Conservation (phyloP, 495 filamentous ascomycete species). For the Lophiostoma macrostomum region DNA sequence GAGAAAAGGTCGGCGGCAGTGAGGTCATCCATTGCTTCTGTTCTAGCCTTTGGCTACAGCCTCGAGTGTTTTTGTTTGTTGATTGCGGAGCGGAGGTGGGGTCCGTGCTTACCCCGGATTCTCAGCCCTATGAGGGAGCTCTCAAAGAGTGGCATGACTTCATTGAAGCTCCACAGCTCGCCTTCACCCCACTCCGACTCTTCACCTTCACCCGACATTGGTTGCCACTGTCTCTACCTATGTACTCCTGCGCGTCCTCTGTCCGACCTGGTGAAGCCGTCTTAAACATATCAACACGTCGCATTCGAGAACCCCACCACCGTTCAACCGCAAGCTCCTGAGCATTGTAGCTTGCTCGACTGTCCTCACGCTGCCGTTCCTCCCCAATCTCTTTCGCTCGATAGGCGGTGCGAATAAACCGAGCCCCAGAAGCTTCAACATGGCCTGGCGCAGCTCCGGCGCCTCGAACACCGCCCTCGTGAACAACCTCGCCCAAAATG, state of each 20-base stretch:
- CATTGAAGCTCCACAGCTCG: background rate
- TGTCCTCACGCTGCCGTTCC: constrained; percentile 18
- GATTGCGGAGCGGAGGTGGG: background rate
- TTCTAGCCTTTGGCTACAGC: too few species aligned
- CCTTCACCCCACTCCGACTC: background rate
- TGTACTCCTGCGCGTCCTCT: too few species aligned
- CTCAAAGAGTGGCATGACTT: constrained; percentile 3
- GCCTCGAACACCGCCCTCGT: constrained; percentile 72
- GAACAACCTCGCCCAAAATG: constrained; percentile 69
- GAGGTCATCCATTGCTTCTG: constrained; percentile 25
- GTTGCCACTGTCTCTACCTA: too few species aligned
- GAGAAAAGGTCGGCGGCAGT: constrained; percentile 64
- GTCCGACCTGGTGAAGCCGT: too few species aligned
- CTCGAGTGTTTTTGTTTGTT: constrained; percentile 3
- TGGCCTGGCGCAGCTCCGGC: constrained; percentile 92
- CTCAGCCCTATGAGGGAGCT: background rate
- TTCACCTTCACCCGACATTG: too few species aligned
- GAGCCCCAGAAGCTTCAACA: constrained; percentile 41
- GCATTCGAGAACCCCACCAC: background rate
- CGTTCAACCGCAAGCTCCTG: constrained; percentile 1
- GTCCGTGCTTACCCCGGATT: constrained; percentile 31
- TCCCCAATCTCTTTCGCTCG: constrained; percentile 17
- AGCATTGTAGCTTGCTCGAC: background rate
- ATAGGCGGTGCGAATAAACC: constrained; percentile 10
- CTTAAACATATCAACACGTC: too few species aligned